These are phyloP conservation scores for Fusarium protoensiforme DNA, from an alignment of 2,329 filamentous ascomycete species.

Conservation along the genomic window DNA sequence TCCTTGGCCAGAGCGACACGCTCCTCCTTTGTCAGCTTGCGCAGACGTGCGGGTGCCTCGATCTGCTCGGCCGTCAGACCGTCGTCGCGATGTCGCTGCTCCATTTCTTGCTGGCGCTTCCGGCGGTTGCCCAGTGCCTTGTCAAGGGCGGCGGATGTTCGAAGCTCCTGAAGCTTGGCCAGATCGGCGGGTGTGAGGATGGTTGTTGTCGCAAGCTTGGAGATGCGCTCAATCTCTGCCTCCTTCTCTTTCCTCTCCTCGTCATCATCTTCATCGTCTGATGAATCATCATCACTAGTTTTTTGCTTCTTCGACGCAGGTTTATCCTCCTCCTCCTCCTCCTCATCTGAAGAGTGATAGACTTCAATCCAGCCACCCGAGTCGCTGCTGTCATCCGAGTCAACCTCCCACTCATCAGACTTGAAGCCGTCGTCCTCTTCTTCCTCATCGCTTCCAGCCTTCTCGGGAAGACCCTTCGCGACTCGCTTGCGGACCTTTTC, in stretches of 20 bases:
- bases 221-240: constrained; percentile 63
- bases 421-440: constrained; percentile 67
- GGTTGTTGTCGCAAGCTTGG: constrained; percentile 88
- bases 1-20: constrained; percentile 84
- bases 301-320: constrained; percentile 64
- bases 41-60: constrained; percentile 83
- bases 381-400: constrained; percentile 70
- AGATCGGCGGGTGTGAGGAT: constrained; percentile 96
- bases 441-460: constrained; percentile 68
- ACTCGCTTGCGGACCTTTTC: constrained; percentile 79
- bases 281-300: constrained; percentile 39
- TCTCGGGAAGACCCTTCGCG: constrained; percentile 75
- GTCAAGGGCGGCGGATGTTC: constrained; percentile 76
- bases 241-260: constrained; percentile 57
- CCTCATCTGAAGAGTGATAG: constrained; percentile 84
- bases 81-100: constrained; percentile 80
- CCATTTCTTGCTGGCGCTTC: constrained; percentile 59
- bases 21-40: constrained; percentile 91
- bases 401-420: constrained; percentile 71
- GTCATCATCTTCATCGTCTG: constrained; percentile 51
- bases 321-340: constrained; percentile 60
- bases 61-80: constrained; percentile 92
- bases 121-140: constrained; percentile 63
- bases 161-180: constrained; percentile 92
- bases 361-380: constrained; percentile 96